Percentiles rank a stretch among this genome's conserved stretches.
These are phyloP conservation scores for Taiwanofungus camphoratus DNA, from an alignment of 1,284 basidiomycete genomes.

Conservation along the genomic window DNA sequence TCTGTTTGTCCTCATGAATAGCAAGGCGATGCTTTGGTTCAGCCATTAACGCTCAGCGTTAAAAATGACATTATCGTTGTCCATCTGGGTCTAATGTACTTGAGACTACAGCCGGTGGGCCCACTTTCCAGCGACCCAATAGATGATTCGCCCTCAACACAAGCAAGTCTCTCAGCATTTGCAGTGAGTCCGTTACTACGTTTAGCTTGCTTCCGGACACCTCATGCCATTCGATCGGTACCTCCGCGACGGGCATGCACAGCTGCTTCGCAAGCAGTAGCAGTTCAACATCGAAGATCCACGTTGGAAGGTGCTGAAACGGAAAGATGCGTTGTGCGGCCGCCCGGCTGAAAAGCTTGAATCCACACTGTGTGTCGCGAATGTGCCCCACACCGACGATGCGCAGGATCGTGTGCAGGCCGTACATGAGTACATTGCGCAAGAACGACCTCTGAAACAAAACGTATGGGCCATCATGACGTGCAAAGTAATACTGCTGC, in stretches of 20 bases:
- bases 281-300: constrained; percentile 96
- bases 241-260: constrained; percentile 74
- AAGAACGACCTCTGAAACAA: constrained; percentile 70
- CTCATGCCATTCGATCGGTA: constrained; percentile 89
- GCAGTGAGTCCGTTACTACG: constrained; percentile 75
- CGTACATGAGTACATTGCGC: constrained; percentile 90
- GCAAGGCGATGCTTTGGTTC: too few species aligned
- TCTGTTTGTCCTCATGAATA: too few species aligned
- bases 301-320: constrained; percentile 74
- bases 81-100: constrained; percentile 2
- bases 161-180: constrained; percentile 85
- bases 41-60: too few species aligned
- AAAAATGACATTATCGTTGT: neutral
- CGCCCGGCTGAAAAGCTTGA: constrained; percentile 85
- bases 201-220: constrained; percentile 89
- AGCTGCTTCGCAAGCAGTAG: constrained; percentile 82
- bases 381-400: constrained; percentile 85
- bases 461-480: neutral
- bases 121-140: constrained; percentile 56
- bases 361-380: constrained; percentile 93
- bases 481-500: constrained; percentile 14
- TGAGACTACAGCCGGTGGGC: neutral
- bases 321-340: constrained; percentile 83
- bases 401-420: constrained; percentile 78
- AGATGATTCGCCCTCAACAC: constrained; percentile 80